Evolutionary conservation across 495 filamentous ascomycete genomes (phyloP).

Genomic region (Wilcoxina mikolae): DNA sequence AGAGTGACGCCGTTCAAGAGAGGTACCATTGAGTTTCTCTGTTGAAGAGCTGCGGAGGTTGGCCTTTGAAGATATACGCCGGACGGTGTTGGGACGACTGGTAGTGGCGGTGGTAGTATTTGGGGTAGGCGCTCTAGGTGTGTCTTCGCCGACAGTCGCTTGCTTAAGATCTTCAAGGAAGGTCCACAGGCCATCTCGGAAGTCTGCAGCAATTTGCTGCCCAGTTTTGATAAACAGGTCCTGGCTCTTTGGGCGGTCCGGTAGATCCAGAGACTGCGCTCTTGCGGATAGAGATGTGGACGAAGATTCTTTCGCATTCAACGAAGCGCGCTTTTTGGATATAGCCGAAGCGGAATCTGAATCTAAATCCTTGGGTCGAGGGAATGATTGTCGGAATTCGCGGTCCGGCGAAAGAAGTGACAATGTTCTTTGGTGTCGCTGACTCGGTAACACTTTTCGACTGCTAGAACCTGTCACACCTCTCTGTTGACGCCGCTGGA

Average conservation of each 20-base stretch:
- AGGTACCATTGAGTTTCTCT: background rate
- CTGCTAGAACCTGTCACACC: slow-evolving; percentile 28
- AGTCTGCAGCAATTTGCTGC: slow-evolving; percentile 79
- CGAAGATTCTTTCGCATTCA: slow-evolving; percentile 13
- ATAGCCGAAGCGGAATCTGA: slow-evolving; percentile 13
- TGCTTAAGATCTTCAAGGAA: slow-evolving; percentile 92
- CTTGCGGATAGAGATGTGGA: background rate
- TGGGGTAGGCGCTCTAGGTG: background rate
- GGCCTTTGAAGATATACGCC: slow-evolving; percentile 10
- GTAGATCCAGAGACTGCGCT: slow-evolving; percentile 6
- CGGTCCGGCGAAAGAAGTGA: slow-evolving; percentile 66
- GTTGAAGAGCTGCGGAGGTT: slow-evolving; percentile 13
- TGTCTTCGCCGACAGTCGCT: slow-evolving; percentile 84
- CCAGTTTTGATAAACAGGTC: slow-evolving; percentile 50
- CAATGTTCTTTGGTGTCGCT: slow-evolving; percentile 48
- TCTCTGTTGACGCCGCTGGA: slow-evolving; percentile 24
- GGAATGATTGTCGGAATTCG: slow-evolving; percentile 31
- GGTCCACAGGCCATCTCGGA: slow-evolving; percentile 84
- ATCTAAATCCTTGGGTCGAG: slow-evolving; percentile 20
- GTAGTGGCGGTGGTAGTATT: background rate
- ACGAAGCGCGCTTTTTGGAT: slow-evolving; percentile 13
- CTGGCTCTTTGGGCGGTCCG: slow-evolving; percentile 10
- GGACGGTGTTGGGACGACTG: background rate
- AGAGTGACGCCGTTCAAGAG: background rate
- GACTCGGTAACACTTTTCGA: slow-evolving; percentile 51